phyloP scores from a whole-genome alignment of 768 basidiomycete species.

The Lactarius hatsudake region DNA sequence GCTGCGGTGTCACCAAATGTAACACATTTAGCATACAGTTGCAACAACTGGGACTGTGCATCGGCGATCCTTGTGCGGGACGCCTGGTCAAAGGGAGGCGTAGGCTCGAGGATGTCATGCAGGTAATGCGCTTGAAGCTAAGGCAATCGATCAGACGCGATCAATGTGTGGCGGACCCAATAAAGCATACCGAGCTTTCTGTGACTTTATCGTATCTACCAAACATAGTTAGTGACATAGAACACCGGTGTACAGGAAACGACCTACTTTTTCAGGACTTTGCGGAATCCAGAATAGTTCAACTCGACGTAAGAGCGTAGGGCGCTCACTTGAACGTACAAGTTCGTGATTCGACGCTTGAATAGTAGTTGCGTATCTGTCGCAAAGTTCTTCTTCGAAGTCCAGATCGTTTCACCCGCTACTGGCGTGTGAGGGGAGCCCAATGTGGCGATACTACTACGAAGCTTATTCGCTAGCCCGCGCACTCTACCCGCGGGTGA shows the following conservation, averaged over 20 bases:
- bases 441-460: constrained; percentile 45
- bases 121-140: constrained; percentile 79
- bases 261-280: constrained; percentile 89
- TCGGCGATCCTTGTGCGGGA: constrained; percentile 62
- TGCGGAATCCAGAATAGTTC: constrained; percentile 91
- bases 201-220: constrained; percentile 94
- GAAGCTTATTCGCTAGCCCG: constrained; percentile 41
- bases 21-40: constrained; percentile 83
- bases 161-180: neutral
- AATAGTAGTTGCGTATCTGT: constrained; percentile 79
- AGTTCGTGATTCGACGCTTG: constrained; percentile 83
- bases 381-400: constrained; percentile 72
- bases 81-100: constrained; percentile 62
- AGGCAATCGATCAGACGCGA: constrained; percentile 6
- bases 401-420: constrained; percentile 64
- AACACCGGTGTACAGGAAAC: constrained; percentile 5
- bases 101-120: constrained; percentile 61
- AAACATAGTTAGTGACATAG: constrained; percentile 14
- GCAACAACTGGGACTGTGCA: constrained; percentile 56
- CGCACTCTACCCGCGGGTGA: constrained; percentile 23
- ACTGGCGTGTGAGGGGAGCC: constrained; percentile 47
- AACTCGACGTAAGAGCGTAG: constrained; percentile 86
- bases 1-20: constrained; percentile 62
- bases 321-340: constrained; percentile 74
- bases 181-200: constrained; percentile 51